Base-by-base conservation (phyloP, 148 eudicot species). In the Rhododendron vialii region DNA sequence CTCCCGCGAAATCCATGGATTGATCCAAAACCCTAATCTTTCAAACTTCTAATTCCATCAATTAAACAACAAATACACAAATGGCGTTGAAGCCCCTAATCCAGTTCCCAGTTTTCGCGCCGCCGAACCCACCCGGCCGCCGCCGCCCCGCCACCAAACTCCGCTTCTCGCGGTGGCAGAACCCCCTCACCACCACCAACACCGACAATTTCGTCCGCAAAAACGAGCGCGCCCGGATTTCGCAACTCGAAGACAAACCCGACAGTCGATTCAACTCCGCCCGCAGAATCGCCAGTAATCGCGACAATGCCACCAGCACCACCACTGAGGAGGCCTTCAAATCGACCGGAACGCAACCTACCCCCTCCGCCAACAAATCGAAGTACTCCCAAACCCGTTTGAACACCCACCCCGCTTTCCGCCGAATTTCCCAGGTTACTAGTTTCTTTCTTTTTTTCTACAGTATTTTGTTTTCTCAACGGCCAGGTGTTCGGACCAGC, bases 121-220 rank as follows among this genome's bases (percentile, higher is more conserved):
- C 96, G 53, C 89, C 90, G 20, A 38, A 86, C 61, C 90, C 90
- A 24, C 88, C 87, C 85, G 88, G 81, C 91, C 81, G 80, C 91
- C 90, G 84, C 84, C 87, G 1, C 33, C 14, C 83, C 45, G 48
- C 91, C 86, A 91, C 93, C 78, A 95, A 88, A 84, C 63, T 96
- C 88, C 96, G 96, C 81, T 95, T 96, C 88, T 92, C 99, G 0
- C 91, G 98, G 43, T 96, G 98, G 99, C 74, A 11, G 11, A 93
- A 96, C 94, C 15, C 76, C 76, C 2, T 28, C 17, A 2, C 69
- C 28, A 93, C 95, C 89, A 92, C 98, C 84, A 94, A 96, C 94
- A 95, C 98, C 78, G 92, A 91, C 22, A 87, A 90, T 53, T 93
- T 92, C 91, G 80, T 48, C 90, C 92, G 88, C 79, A 91, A 41